These are phyloP conservation scores for Monilinia laxa DNA, from an alignment of 2,329 filamentous ascomycete species.

Conservation along the genomic window DNA sequence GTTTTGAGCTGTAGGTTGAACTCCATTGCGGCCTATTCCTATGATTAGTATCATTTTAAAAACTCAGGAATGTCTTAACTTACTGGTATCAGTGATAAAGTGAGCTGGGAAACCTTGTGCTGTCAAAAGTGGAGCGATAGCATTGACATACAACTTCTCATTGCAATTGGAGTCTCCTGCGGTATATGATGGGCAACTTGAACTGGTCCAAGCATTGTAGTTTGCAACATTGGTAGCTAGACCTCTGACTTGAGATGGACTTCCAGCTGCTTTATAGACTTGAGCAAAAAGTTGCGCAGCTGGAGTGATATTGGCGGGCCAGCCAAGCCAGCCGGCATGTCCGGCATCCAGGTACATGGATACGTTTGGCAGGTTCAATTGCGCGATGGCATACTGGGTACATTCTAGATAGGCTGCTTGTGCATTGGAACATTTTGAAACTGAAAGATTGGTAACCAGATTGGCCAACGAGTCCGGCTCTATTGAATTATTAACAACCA, in stretches of 20 bases:
- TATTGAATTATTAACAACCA: slow-evolving; percentile 23
- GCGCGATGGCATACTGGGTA: slow-evolving; percentile 55
- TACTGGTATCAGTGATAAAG: slow-evolving; percentile 55
- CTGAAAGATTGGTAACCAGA: slow-evolving; percentile 58
- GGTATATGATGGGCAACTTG: slow-evolving; percentile 45
- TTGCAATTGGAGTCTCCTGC: slow-evolving; percentile 51
- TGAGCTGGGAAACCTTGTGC: slow-evolving; percentile 51
- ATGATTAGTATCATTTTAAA: slow-evolving; percentile 13
- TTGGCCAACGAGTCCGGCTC: slow-evolving; percentile 65
- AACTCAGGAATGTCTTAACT: slow-evolving; percentile 25
- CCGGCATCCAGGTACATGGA: slow-evolving; percentile 64
- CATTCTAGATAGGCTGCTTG: slow-evolving; percentile 55
- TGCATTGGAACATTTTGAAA: slow-evolving; percentile 54
- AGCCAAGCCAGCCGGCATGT: slow-evolving; percentile 64
- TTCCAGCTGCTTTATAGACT: slow-evolving; percentile 49
- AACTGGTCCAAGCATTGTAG: slow-evolving; percentile 55
- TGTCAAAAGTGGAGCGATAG: slow-evolving; percentile 50
- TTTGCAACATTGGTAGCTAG: slow-evolving; percentile 58
- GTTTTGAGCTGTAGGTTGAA: slow-evolving; percentile 56
- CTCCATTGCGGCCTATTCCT: slow-evolving; percentile 55
- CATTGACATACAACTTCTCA: slow-evolving; percentile 53
- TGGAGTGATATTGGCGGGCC: slow-evolving; percentile 57
- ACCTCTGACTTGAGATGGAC: slow-evolving; percentile 50
- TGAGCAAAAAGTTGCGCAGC: slow-evolving; percentile 49
- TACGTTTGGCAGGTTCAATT: slow-evolving; percentile 60